Conservation (phyloP, 768 basidiomycete species). For the Trametes sanguinea region DNA sequence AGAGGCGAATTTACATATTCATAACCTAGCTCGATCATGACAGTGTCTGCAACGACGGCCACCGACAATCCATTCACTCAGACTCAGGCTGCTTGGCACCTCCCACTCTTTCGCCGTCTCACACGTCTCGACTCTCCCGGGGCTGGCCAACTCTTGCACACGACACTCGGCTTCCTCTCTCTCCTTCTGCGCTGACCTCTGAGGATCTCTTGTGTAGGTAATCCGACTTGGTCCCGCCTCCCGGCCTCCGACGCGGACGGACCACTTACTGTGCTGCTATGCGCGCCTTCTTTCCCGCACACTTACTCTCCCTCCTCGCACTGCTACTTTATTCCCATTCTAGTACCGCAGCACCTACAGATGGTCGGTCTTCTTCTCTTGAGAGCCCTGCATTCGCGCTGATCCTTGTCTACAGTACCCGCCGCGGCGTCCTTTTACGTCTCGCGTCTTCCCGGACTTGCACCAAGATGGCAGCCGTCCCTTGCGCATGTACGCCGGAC, state of each 20-base stretch:
- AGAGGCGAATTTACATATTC: too few species aligned
- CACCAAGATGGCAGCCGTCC: slow-evolving; percentile 71
- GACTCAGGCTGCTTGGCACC: background rate
- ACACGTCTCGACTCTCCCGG: background rate
- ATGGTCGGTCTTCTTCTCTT: slow-evolving; percentile 18
- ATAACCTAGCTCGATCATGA: background rate
- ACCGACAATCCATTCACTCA: background rate
- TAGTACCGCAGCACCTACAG: slow-evolving; percentile 32
- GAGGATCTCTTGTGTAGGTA: background rate
- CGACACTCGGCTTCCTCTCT: background rate
- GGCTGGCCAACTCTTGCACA: background rate
- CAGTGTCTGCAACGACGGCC: background rate
- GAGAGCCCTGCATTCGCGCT: background rate
- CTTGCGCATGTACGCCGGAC: slow-evolving; percentile 82
- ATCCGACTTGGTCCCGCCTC: background rate
- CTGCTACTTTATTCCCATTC: slow-evolving; percentile 9
- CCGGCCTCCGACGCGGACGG: slow-evolving; percentile 1
- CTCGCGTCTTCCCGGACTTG: slow-evolving; percentile 72
- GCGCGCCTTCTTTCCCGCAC: slow-evolving; percentile 16
- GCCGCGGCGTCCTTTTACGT: slow-evolving; percentile 87
- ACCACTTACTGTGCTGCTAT: slow-evolving; percentile 9
- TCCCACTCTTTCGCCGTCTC: background rate
- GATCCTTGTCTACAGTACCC: slow-evolving; percentile 49
- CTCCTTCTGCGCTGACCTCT: background rate
- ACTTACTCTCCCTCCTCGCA: slow-evolving; percentile 19